Evolutionary conservation across 1,284 basidiomycete genomes (phyloP).

Genomic region (Laetiporus sulphureus): DNA sequence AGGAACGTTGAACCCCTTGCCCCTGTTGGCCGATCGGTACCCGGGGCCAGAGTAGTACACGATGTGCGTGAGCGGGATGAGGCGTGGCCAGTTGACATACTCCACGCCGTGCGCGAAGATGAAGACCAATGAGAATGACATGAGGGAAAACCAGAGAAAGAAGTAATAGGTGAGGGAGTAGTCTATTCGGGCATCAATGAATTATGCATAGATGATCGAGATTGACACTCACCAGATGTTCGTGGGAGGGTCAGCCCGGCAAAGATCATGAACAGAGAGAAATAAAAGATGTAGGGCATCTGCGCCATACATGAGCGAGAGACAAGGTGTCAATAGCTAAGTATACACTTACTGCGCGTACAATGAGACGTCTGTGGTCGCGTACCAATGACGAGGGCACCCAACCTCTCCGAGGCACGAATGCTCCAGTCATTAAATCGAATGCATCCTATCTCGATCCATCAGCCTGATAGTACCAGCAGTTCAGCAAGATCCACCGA

Average conservation of each 20-base stretch:
- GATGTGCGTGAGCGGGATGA: slow-evolving; percentile 79
- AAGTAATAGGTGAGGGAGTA: slow-evolving; percentile 81
- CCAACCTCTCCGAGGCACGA: slow-evolving; percentile 69
- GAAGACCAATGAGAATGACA: slow-evolving; percentile 55
- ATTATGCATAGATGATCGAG: slow-evolving; percentile 8
- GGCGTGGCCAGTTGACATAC: slow-evolving; percentile 93
- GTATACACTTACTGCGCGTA: slow-evolving; percentile 64
- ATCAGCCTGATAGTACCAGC: slow-evolving; percentile 6
- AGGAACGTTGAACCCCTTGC: slow-evolving; percentile 57
- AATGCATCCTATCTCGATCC: slow-evolving; percentile 67
- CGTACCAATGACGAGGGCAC: slow-evolving; percentile 57
- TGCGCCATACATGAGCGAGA: slow-evolving; percentile 26
- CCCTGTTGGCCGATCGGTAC: slow-evolving; percentile 70
- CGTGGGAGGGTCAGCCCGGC: slow-evolving; percentile 80
- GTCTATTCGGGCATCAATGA: slow-evolving; percentile 43
- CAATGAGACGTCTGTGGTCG: slow-evolving; percentile 75
- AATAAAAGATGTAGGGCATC: slow-evolving; percentile 82
- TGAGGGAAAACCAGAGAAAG: slow-evolving; percentile 68
- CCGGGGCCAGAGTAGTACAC: slow-evolving; percentile 88
- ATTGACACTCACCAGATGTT: slow-evolving; percentile 61
- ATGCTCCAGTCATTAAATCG: slow-evolving; percentile 90
- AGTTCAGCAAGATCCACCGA: slow-evolving; percentile 24
- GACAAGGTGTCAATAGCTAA: slow-evolving; percentile 2
- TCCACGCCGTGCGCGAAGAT: slow-evolving; percentile 77
- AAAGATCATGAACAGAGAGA: slow-evolving; percentile 83